Conservation (phyloP, 768 basidiomycete genomes). For the Rhizopogon rudus region DNA sequence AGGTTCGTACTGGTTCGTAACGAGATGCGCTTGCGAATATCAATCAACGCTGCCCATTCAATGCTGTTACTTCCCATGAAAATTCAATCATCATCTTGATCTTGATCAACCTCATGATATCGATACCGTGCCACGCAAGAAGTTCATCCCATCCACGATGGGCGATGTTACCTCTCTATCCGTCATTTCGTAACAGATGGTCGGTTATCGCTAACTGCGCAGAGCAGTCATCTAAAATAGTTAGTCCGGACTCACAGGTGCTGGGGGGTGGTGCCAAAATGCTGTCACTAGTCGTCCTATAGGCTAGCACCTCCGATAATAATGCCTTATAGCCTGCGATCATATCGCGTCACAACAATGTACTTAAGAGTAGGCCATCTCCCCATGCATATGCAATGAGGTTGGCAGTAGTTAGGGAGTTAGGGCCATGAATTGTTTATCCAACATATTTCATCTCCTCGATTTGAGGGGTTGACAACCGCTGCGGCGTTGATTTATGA, state of each 20-base stretch:
- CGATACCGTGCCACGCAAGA: neutral
- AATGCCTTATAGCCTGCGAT: neutral
- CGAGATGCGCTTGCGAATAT: slow-evolving; percentile 2
- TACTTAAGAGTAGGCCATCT: slow-evolving; percentile 5
- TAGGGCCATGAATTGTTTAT: neutral
- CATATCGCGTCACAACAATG: neutral
- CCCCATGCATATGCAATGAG: slow-evolving; percentile 19
- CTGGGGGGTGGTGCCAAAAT: neutral
- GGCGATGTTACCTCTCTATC: slow-evolving; percentile 1
- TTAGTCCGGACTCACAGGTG: slow-evolving; percentile 14
- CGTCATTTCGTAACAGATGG: slow-evolving; percentile 18
- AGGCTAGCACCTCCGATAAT: too few species aligned
- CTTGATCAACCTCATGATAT: slow-evolving; percentile 5
- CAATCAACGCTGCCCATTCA: slow-evolving; percentile 4
- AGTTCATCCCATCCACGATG: slow-evolving; percentile 1
- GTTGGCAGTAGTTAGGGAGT: neutral
- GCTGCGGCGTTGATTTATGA: neutral
- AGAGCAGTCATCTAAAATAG: slow-evolving; percentile 10
- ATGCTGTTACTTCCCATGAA: slow-evolving; percentile 11
- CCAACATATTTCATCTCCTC: neutral
- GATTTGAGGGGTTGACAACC: neutral
- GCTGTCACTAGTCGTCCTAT: too few species aligned
- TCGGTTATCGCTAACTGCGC: slow-evolving; percentile 8
- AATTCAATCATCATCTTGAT: slow-evolving; percentile 4
- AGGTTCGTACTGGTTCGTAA: slow-evolving; percentile 1